Base-by-base conservation (phyloP, 78 protist genomes). In the Planoprotostelium fungivorum region DNA sequence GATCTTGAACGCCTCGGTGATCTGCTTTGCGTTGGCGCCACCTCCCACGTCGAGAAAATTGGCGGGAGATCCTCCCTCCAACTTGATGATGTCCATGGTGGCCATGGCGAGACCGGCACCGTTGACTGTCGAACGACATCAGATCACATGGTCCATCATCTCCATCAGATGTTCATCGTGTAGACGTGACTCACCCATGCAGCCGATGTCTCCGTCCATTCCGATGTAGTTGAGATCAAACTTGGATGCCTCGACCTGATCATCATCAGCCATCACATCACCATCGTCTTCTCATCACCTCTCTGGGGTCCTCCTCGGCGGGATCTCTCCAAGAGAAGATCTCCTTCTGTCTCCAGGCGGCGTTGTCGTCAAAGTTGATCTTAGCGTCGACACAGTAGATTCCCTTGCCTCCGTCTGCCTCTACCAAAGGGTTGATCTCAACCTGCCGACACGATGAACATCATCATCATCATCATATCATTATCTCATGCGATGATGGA, bases 51-150 rank as follows among this genome's bases (percentile, higher is more conserved):
- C 99, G 28, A 99, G 89, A 91, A 99, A 99, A 98, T 99, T 99
- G 83, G 99, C 99, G 10, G 99, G 99, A 38, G 23, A 1, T 38
- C 99, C 99, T 34, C 99, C 99, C 89, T 89, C 84, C 29, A 92
- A 93, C 88, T 92, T 90, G 90, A 97, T 96, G 94, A 97, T 95
- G 96, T 99, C 99, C 99, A 99, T 97, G 73, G 99, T 98, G 51
- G 99, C 99, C 99, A 99, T 99, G 36, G 99, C 99, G 36, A 99
- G 96, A 29, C 99, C 99, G 25, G 99, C 99, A 37, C 99, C 99
- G 95, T 99, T 98, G 84, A 98, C 99, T 34, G 34, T 5, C 34
- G 29, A 87, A 86, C 25, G 28, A 86, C 34, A 86, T 29, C 28
- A 29, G 28, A 29, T 28, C 28, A 86, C 28, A 86, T 86, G 87